Percentiles rank a stretch among this genome's conserved stretches.
These are phyloP conservation scores for Spencermartinsiella ligniputridi DNA, from an alignment of 1,139 yeast species.

Conservation along the genomic window DNA sequence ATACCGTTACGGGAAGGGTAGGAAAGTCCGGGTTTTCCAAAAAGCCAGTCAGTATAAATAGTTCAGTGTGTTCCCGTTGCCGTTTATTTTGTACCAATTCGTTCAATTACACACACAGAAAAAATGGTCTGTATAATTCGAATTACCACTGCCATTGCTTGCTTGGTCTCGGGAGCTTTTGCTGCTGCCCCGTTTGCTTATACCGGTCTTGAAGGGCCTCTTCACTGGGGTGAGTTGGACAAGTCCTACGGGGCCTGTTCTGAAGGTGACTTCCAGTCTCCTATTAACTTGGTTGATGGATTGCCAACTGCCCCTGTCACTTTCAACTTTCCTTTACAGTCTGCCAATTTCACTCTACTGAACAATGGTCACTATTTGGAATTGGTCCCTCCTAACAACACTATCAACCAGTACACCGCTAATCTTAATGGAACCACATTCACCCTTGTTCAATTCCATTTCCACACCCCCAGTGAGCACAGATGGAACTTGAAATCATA, in stretches of 20 bases:
- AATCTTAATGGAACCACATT: background rate
- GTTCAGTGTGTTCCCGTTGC: no score
- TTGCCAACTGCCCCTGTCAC: background rate
- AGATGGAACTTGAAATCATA: conserved; percentile 5
- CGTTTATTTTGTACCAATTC: no score
- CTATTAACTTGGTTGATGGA: background rate
- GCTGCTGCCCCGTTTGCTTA: background rate
- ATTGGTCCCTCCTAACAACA: background rate
- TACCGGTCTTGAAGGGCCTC: background rate
- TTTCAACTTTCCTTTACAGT: background rate
- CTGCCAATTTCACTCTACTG: background rate
- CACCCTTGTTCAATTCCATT: conserved; percentile 8
- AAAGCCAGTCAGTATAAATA: no score
- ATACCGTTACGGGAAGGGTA: no score
- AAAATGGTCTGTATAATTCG: background rate
- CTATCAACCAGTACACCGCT: background rate
- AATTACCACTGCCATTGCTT: background rate
- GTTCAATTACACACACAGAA: background rate
- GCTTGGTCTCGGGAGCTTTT: background rate
- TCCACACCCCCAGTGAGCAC: conserved; percentile 12
- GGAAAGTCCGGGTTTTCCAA: no score
- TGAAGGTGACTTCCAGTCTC: conserved; percentile 1
- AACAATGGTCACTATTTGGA: conserved; percentile 1
- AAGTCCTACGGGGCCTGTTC: background rate
- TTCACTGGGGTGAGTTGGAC: conserved; percentile 1